phyloP scores from a whole-genome alignment of 2,329 filamentous ascomycete species.

The Atkinsonella hypoxylon region DNA sequence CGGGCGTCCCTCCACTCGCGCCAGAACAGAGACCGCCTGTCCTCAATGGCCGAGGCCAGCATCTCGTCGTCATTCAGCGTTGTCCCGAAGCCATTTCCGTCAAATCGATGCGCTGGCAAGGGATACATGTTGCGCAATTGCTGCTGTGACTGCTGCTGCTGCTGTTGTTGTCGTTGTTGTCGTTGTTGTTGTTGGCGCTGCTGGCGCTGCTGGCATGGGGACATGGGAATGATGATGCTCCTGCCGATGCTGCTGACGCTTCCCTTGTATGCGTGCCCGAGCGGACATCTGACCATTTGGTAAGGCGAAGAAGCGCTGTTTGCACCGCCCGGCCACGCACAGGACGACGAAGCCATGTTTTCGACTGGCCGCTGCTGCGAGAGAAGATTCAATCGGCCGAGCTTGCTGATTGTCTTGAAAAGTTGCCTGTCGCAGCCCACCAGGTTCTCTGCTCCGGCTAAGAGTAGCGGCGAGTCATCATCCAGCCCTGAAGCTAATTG shows the following conservation, averaged over 20 bases:
- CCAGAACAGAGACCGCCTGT: constrained; percentile 62
- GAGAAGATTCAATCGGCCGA: constrained; percentile 74
- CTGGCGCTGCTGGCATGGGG: not conserved
- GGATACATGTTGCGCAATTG: constrained; percentile 16
- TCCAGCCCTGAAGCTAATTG: constrained; percentile 62
- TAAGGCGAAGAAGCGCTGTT: constrained; percentile 17
- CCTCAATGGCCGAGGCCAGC: constrained; percentile 34
- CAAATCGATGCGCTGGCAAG: constrained; percentile 45
- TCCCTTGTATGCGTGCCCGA: constrained; percentile 31
- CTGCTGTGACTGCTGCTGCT: not conserved
- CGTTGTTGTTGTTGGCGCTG: not conserved
- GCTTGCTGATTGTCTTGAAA: constrained; percentile 74
- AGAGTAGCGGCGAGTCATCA: constrained; percentile 38
- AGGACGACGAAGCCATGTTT: constrained; percentile 14
- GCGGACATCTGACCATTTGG: constrained; percentile 28
- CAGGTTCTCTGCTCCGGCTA: constrained; percentile 64
- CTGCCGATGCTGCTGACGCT: constrained; percentile 10
- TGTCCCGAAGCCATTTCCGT: constrained; percentile 54
- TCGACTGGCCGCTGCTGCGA: constrained; percentile 55
- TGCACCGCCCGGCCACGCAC: constrained; percentile 6
- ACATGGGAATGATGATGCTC: not conserved
- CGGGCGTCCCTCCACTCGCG: constrained; percentile 75
- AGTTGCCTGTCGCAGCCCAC: constrained; percentile 78
- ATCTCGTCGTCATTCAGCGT: constrained; percentile 44
- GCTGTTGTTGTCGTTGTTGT: not conserved